Evolutionary conservation across 192 early-diverging fungal genomes (phyloP).

Genomic region (Anaeromyces robustus): DNA sequence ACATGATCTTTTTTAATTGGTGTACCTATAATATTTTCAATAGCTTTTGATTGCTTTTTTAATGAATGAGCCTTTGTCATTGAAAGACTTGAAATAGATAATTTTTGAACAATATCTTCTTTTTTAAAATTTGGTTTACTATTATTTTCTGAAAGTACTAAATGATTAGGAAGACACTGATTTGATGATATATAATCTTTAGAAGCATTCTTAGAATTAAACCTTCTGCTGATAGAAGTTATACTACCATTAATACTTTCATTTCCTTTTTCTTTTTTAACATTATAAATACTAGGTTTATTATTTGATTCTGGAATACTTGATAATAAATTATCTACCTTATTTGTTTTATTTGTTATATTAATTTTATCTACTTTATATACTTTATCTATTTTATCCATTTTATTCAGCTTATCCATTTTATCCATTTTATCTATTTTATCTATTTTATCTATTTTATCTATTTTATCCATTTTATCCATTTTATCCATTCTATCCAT

Average conservation of each 20-base stretch:
- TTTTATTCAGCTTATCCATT: no score
- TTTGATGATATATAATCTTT: background rate
- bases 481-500: no score
- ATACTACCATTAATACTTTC: background rate
- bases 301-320: no score
- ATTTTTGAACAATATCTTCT: background rate
- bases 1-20: slow-evolving; percentile 84
- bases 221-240: background rate
- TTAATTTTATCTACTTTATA: no score
- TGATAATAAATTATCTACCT: no score
- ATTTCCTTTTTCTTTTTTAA: background rate
- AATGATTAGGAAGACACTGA: background rate
- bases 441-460: no score
- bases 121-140: background rate
- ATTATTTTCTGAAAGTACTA: background rate
- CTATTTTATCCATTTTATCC: no score
- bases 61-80: background rate
- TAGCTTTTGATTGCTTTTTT: background rate
- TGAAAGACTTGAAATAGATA: background rate
- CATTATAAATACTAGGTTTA: no score
- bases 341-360: no score
- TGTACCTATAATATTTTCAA: slow-evolving; percentile 51
- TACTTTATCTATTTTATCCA: no score
- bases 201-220: background rate
- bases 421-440: no score